Base-by-base conservation (phyloP, 192 early-diverging fungal species). In the Kickxella alabastrina region DNA sequence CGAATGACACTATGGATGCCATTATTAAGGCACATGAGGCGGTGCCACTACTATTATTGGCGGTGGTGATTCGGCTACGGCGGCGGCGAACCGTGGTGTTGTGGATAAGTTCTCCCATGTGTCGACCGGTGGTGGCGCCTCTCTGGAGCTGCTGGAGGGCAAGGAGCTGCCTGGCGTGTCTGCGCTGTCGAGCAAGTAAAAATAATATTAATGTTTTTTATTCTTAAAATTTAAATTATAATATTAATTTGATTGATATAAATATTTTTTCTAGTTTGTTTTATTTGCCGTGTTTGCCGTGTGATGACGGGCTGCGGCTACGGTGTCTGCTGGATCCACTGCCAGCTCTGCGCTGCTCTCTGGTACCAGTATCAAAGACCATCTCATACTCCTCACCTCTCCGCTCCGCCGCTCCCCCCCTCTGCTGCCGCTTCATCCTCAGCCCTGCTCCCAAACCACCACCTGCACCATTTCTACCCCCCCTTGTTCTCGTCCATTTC, bases 1-100 rank as follows among this genome's bases (percentile, higher is more conserved):
- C 95, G 52, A 89, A 85, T 74, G 51, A 75, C 22, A 80, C 85
- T 25, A 78, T 98, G 65, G 87, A 95, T 51, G 93, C 92, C 23
- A 86, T 92, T 29, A 84, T 89, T 43, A 75, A 80, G 44, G 92
- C 89, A 19, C 91, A 89, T 53, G 77, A 87, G 27, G 67, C 39
- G 91, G 91, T 62, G 91, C 92, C 27, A 87, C 82, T 44, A 89
- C 88, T 23, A 96, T 98, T 62, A 85, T 95, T 61, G 95, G 95
- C 74, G 95, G 95, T 49, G 95, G 95, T 63, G 95, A 98, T 74
- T 95, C 95, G 49, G 95, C 95, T 42, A 97, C 95, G 25, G 95
- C 92, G 70, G 94, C 87, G 41, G 89, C 91, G 49, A 87, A 98
- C 65, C 93, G 88, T 75, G 54, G 64, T 46, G 74, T 81, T 43